Base-by-base conservation (phyloP, 345 rosid genomes). In the Brassica rapa region DNA sequence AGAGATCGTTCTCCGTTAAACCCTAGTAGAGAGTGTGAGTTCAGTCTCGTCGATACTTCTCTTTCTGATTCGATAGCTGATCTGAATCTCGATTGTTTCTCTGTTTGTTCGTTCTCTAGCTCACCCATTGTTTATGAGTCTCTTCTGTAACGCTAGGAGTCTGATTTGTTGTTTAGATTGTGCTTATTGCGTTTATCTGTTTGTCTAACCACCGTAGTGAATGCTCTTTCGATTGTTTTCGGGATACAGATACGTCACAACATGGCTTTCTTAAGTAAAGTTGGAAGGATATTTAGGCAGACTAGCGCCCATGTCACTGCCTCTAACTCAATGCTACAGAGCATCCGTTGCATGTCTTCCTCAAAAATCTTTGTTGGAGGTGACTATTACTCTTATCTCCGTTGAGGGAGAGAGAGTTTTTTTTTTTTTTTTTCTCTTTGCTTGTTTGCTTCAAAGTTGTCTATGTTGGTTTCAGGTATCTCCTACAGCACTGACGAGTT, bases 361-460 rank as follows among this genome's bases (percentile, higher is more conserved):
- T 86, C 96, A 2, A 93, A 93, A 80, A 25, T 95, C 65, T 95
- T 95, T 53, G 69, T 95, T 7, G 99, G 98, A 90, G 99, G 99
- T 93, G 82, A 27, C 56, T 51, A 29, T 1, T 8, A 4, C 59
- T 62, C 43, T 21, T 41, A 70, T 10, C 59, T 33, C 15, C 10
- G 41, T 8, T 56, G 57, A 76, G 56, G 35, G 8, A n/a, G 51
- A 55, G 30, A 6, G 8, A 46, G 7, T 11, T 6, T n/a, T 4
- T 16, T 19, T 9, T 51, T 9, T 51, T 8, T 2, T 21, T 16
- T 15, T 43, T 79, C 35, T 61, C 59, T 74, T 15, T 2, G n/a
- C 51, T 43, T n/a, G 43, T 53, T 53, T 21, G 6, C 41, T 66
- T 70, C 16, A 68, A 49, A 25, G 35, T 51, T 64, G 5, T 75